phyloP scores from a whole-genome alignment of 202 grass and related monocot genomes.

The Schoenoplectus triqueter region DNA sequence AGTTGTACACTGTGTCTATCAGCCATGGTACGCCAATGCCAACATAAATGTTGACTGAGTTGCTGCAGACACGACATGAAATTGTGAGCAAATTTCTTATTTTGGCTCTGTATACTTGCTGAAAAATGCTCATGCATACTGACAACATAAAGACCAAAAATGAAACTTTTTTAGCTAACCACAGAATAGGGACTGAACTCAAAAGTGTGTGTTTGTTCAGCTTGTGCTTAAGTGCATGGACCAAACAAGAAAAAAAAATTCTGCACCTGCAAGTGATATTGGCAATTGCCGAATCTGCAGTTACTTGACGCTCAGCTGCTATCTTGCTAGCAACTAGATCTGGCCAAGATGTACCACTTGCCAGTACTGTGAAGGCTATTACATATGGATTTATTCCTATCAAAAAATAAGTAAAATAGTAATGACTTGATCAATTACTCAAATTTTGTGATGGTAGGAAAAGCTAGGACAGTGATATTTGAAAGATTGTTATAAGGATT shows the following conservation, averaged over 20 bases:
- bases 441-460: background rate
- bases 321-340: conserved; percentile 97
- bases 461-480: conserved; percentile 2
- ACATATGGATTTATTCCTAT: conserved; percentile 85
- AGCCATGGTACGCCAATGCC: conserved; percentile 84
- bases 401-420: conserved; percentile 25
- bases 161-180: background rate
- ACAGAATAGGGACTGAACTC: background rate
- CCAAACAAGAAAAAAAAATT: background rate
- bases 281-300: conserved; percentile 89
- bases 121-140: background rate
- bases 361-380: conserved; percentile 94
- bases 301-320: conserved; percentile 89
- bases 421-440: background rate
- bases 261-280: conserved; percentile 96
- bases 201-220: background rate
- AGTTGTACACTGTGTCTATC: conserved; percentile 82
- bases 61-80: conserved; percentile 48
- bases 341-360: conserved; percentile 85
- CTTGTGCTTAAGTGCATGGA: background rate
- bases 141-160: background rate
- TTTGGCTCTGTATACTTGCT: background rate
- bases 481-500: background rate
- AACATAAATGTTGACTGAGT: conserved; percentile 91
- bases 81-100: conserved; percentile 12